Base-by-base conservation (phyloP, 148 eudicot species). In the Nepenthes gracilis region DNA sequence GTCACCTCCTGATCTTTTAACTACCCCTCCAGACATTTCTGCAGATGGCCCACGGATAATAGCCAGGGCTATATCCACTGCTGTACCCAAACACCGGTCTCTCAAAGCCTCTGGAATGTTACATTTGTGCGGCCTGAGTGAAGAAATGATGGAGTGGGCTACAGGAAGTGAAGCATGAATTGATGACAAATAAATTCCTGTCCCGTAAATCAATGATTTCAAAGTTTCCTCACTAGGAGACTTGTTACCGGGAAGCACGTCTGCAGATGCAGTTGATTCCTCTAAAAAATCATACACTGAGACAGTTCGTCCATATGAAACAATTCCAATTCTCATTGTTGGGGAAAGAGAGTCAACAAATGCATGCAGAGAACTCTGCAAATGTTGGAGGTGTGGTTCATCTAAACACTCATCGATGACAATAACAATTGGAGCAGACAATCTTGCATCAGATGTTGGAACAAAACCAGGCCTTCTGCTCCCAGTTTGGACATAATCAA, bases 311-410 rank as follows among this genome's bases (percentile, higher is more conserved):
- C 98, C 95, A 78, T 93, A 93, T 9, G 80, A 68, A 47, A 93
- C 70, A 60, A 93, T 82, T n/a, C 96, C 98, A 53, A 88, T 82
- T 71, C 96, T 82, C 33, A 95, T 81, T 5, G 88, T 78, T 1
- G 85, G 91, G 56, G 95, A 84, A 43, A 93, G 85, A 11, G 98
- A 88, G 75, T 93, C 98, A 33, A 82, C 74, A 82, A 93, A 88
- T 49, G 96, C 95, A 70, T 92, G 96, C 73, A 92, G 75, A 49
- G 98, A 92, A 67, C 94, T 81, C 66, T 92, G 98, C 50, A 92
- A 59, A 82, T 92, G 97, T 72, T 88, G 96, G 40, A 92, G 83
- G 67, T 92, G 90, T 47, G 81, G 70, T 74, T 84, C 96, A 47
- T 92, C 98, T 66, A 88, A 77, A 71, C 85, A 82, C 61, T 88